Base-by-base conservation (phyloP, 345 rosid species). In the Brassica rapa region DNA sequence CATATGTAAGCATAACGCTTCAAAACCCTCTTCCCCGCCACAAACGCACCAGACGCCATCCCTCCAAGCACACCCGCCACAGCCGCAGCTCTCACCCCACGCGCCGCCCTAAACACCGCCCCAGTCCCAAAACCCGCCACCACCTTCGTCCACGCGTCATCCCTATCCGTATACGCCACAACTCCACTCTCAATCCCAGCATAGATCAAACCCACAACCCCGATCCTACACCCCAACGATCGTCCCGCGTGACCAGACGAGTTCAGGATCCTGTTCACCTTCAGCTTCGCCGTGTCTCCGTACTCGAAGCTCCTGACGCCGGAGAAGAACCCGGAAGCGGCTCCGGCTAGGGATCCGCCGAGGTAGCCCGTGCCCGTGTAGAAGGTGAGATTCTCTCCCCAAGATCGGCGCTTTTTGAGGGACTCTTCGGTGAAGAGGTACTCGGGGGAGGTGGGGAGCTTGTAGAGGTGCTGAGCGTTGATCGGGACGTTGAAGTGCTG, bases 341-440 rank as follows among this genome's bases (percentile, higher is more conserved):
- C 93, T 0, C 97, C 97, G 53, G 82, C 81, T 46, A 85, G 37
- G 27, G 97, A 84, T 5, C 90, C 95, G 16, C 81, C 86, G 25
- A 92, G 87, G 79, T 94, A 94, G 21, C 91, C 83, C 2, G 88
- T 67, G 3, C 98, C 97, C 35, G 97, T 89, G 83, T 94, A 94
- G 75, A 89, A 94, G 71, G 95, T 89, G 74, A 94, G 91, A 51
- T 92, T 94, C 77, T 92, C 97, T 9, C 98, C 98, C 98, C 97
- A 92, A 49, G 97, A 89, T 64, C 97, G 97, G 77, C 97, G 97
- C 66, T 89, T 87, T 76, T 66, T 88, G 72, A 86, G 32, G 24
- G 97, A 82, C 69, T 94, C 95, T 62, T 94, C 98, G n/a, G 89
- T 21, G 82, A 91, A 94, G 75, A 92, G 97, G 76, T 76, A 89